Base-by-base conservation (phyloP, 2,329 filamentous ascomycete genomes). In the Nigrograna mackinnonii region DNA sequence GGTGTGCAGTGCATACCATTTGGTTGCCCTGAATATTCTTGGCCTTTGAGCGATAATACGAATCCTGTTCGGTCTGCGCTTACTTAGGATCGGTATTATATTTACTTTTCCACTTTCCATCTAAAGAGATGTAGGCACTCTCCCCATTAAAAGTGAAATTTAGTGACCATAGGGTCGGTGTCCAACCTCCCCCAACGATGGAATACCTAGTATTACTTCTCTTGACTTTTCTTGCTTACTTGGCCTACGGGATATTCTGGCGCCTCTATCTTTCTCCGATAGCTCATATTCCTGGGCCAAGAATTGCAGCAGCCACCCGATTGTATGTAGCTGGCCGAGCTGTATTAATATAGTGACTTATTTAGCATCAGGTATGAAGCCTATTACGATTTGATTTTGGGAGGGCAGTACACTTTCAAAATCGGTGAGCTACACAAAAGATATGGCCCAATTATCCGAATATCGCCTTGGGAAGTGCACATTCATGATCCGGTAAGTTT, bases 341-440 rank as follows among this genome's bases (percentile, higher is more conserved):
- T 28, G n/a, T 12, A 33, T 13, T 33, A 28, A 6, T 21, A 12
- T 24, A 28, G 11, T 6, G 22, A 16, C n/a, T 17, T 38, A 9
- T 26, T 22, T n/a, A 26, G 13, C 7, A 7, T 16, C 13, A 38
- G 41, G 36, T 44, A 44, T 26, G 41, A 44, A 39, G 16, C 36
- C 22, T 44, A 44, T 21, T 44, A 44, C 30, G 41, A 44, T 22
- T 16, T 24, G 6, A n/a, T 32, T 16, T 21, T 17, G 28, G 4
- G 42, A 4, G 63, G 64, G n/a, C 52, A 55, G 1, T 55, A 64
- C 9, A 56, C 62, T 32, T 54, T 62, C 37, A 61, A 62, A 42
- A 58, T 69, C 24, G 51, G 67, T 37, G 38, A 46, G 4, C 47
- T 69, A 3, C 66, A 69, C 42, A 21, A 49, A 6, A 14, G 31